phyloP scores from a whole-genome alignment of 495 filamentous ascomycete genomes.

The Penicillium desertorum region DNA sequence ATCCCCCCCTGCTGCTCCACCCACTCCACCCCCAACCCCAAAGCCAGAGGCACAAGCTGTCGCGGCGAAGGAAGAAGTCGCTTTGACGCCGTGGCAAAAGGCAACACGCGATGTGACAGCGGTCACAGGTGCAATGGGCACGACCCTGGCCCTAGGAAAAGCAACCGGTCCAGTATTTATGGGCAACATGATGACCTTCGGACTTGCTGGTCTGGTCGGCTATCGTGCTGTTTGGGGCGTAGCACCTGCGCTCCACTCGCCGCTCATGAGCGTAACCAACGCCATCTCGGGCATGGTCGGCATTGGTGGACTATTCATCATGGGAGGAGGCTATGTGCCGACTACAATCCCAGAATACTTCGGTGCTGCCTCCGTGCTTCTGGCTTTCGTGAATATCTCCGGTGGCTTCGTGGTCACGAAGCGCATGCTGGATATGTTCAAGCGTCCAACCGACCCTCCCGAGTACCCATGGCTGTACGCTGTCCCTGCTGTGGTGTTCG shows the following conservation, averaged over 20 bases:
- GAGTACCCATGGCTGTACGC: constrained; percentile 84
- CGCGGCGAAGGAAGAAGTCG: constrained; percentile 54
- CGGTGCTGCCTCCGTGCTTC: constrained; percentile 72
- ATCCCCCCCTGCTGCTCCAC: constrained; percentile 70
- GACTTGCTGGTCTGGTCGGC: constrained; percentile 73
- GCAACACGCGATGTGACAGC: constrained; percentile 64
- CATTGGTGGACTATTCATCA: constrained; percentile 76
- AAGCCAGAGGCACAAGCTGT: constrained; percentile 48
- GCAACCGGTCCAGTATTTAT: constrained; percentile 76
- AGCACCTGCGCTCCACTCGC: constrained; percentile 71
- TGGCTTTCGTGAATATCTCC: constrained; percentile 79
- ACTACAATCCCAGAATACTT: constrained; percentile 72
- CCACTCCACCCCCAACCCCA: constrained; percentile 65
- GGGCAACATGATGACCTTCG: constrained; percentile 77
- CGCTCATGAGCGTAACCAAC: constrained; percentile 84
- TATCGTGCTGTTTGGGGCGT: constrained; percentile 84
- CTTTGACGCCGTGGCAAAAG: constrained; percentile 76
- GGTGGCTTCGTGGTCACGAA: constrained; percentile 84
- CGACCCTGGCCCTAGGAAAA: constrained; percentile 70
- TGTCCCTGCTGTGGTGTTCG: constrained; percentile 69
- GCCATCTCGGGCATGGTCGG: constrained; percentile 85
- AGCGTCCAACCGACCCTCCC: constrained; percentile 73
- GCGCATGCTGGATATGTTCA: constrained; percentile 92
- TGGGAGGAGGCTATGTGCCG: constrained; percentile 72
- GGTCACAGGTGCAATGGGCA: constrained; percentile 71